phyloP scores from a whole-genome alignment of 768 basidiomycete species.

The Mycena floridula region DNA sequence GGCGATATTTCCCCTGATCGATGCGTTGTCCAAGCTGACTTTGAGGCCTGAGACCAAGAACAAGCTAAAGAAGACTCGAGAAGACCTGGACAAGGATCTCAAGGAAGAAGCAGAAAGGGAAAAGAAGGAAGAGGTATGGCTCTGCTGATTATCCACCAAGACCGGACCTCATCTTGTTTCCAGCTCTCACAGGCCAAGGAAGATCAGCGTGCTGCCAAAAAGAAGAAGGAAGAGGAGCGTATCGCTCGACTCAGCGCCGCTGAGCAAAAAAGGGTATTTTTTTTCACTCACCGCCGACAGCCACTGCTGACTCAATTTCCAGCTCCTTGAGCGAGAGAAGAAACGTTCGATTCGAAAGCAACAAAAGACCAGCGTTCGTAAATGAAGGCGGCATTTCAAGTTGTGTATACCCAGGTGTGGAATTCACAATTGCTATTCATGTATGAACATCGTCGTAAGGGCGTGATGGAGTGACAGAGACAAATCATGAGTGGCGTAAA shows the following conservation, averaged over 20 bases:
- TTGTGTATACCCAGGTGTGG: too few species aligned
- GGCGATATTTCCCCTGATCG: conserved; percentile 70
- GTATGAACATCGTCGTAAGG: too few species aligned
- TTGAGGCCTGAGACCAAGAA: conserved; percentile 77
- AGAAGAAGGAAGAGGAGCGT: conserved; percentile 67
- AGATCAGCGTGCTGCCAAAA: conserved; percentile 67
- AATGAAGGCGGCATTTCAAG: too few species aligned
- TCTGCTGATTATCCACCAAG: background rate
- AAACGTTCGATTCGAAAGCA: conserved; percentile 66
- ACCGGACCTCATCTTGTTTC: background rate
- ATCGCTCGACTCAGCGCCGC: conserved; percentile 66
- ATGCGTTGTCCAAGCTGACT: conserved; percentile 50
- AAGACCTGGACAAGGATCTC: conserved; percentile 64
- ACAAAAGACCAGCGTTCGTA: conserved; percentile 57
- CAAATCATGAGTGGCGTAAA: background rate
- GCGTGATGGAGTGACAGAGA: too few species aligned
- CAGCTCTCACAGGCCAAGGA: conserved; percentile 45
- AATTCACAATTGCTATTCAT: too few species aligned
- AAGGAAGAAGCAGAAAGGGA: conserved; percentile 62
- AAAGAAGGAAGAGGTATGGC: conserved; percentile 63
- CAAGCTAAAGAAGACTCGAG: conserved; percentile 71
- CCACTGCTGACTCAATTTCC: conserved; percentile 1
- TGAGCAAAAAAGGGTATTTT: conserved; percentile 74
- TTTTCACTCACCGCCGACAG: background rate
- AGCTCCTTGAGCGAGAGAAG: conserved; percentile 72